These are phyloP conservation scores for Cruciata laevipes DNA, from an alignment of 257 asterid species.

Conservation along the genomic window DNA sequence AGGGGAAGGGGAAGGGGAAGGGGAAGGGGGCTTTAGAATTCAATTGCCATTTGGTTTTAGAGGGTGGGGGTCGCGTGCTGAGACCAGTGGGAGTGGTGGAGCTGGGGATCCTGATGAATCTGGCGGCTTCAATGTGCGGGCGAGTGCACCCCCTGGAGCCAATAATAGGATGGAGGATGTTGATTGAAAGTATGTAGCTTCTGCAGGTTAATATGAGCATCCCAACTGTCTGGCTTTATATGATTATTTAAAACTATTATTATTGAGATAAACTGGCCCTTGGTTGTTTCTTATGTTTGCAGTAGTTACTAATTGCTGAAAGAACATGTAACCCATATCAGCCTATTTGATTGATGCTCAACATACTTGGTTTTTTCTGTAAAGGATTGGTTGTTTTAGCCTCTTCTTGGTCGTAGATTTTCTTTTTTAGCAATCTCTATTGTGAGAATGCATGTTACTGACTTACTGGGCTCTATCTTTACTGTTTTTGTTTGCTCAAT, in stretches of 20 bases:
- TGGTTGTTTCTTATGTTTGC: background rate
- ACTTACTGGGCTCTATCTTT: background rate
- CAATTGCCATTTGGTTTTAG: conserved; percentile 64
- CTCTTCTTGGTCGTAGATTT: background rate
- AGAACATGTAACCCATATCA: background rate
- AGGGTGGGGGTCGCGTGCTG: conserved; percentile 54
- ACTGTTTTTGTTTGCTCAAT: background rate
- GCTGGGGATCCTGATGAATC: conserved; percentile 21
- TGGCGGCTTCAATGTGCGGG: conserved; percentile 22
- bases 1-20: conserved; percentile 43
- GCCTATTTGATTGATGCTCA: background rate
- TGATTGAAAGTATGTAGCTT: conserved; percentile 36
- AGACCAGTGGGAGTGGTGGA: conserved; percentile 51
- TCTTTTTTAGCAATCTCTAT: background rate
- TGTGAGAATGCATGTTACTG: background rate
- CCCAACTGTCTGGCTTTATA: background rate
- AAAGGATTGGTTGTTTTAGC: background rate
- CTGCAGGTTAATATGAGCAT: background rate
- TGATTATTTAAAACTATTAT: background rate
- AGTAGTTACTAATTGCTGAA: background rate
- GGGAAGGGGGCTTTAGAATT: conserved; percentile 60
- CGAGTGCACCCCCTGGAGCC: conserved; percentile 36
- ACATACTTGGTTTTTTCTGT: background rate
- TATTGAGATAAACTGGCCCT: background rate
- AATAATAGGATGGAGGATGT: conserved; percentile 71